Evolutionary conservation across 805 yeast species (phyloP).

Genomic region (Candida parachauliodes): DNA sequence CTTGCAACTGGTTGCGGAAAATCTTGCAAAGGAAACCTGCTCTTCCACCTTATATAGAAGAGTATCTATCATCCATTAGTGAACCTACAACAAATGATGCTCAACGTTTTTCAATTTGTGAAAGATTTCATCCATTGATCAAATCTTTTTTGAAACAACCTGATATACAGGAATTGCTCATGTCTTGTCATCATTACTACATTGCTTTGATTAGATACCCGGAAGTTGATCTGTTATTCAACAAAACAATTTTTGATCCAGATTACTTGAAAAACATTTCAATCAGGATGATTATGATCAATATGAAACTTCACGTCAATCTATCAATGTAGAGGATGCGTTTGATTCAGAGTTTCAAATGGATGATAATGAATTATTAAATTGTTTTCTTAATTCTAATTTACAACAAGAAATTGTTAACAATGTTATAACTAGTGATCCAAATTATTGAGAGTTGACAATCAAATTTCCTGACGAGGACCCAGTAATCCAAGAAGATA

Average conservation of each 20-base stretch:
- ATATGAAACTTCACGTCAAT: neutral
- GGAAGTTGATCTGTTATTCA: neutral
- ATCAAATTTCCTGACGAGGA: neutral
- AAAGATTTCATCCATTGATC: too few species aligned
- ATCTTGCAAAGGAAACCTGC: neutral
- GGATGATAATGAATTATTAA: neutral
- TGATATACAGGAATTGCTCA: neutral
- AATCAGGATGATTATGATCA: neutral
- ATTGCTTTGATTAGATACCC: conserved; percentile 1
- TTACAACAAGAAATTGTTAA: neutral
- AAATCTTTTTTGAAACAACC: neutral
- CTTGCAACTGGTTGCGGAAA: too few species aligned
- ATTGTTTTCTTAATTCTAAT: neutral
- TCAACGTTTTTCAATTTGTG: neutral
- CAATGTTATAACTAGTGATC: neutral
- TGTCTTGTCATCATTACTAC: neutral
- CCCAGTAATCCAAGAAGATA: neutral
- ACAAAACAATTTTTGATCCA: neutral
- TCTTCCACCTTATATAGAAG: neutral
- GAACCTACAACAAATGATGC: neutral
- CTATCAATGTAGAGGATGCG: neutral
- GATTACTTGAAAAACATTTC: neutral
- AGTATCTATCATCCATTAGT: neutral
- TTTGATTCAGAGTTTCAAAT: too few species aligned
- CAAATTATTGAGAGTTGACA: neutral